Evolutionary conservation across 495 filamentous ascomycete species (phyloP), one percentile per base, ranked within the genome.

Genomic region (Letharia columbiana): DNA sequence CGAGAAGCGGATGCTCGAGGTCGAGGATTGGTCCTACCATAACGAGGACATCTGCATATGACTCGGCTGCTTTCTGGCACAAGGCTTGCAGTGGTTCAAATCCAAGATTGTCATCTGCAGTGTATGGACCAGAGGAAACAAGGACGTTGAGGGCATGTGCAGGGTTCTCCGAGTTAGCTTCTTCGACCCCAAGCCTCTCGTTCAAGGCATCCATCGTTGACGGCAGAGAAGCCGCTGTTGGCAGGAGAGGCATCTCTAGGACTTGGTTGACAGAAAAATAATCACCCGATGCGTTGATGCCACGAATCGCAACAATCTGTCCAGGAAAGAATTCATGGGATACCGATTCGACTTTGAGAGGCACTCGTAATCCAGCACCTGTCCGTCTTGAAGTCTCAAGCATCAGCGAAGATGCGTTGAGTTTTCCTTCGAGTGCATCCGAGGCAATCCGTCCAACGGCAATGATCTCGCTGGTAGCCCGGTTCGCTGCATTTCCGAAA

Each of bases 271-370:
- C 90, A 0, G 85, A 82, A 68, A 98, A 96, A 65, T 90, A 88
- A 33, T 87, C 83, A 7, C 93, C 93, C 20, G 89, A 90, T 9
- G 91, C 87, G 71, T 98, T 98, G 71, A 88, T 89, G 12, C 94
- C 94, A 47, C 82, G 81, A 20, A 96, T 77, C 12, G 92, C 94
- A 28, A 95, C 89, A 59, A 97, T 96, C 72, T 97, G 91, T 23
- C 94, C 94, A 1, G 93, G 92, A 75, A 98, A 96, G 80, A 98
- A 91, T 67, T 91, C 89, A 76, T 86, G 89, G 8, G 84, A 83
- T 1, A 96, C 68, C 0, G 83, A 80, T 66, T 87, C 82, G 11
- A 97, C 73, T 71, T 91, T 89, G 31, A 98, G 78, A 6, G 90
- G 90, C 33, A 96, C 83, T 64, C 94, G 84, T 60, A 87, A 74